Evolutionary conservation across 1,284 basidiomycete species (phyloP).

Genomic region (Athelia sp.): DNA sequence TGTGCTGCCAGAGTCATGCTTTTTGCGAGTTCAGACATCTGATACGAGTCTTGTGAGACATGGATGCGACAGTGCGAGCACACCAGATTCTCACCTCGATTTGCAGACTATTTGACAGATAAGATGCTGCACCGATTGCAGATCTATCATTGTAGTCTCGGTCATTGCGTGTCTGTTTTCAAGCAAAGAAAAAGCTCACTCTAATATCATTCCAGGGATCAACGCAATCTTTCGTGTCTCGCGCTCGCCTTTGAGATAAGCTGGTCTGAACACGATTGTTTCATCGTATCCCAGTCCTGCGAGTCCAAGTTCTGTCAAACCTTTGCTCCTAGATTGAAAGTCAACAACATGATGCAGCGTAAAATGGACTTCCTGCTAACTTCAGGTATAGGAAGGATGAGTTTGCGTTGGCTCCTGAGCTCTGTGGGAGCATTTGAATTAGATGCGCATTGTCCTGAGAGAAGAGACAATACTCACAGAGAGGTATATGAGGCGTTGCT

Average conservation of each 20-base stretch:
- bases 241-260: conserved; percentile 37
- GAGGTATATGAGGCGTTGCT: conserved; percentile 64
- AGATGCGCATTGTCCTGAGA: not conserved
- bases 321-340: conserved; percentile 52
- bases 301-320: conserved; percentile 66
- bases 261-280: conserved; percentile 66
- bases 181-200: conserved; percentile 27
- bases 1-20: conserved; percentile 36
- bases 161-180: not conserved
- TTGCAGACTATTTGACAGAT: conserved; percentile 27
- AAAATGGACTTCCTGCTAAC: conserved; percentile 22
- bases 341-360: not conserved
- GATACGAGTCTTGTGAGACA: not conserved
- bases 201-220: conserved; percentile 31
- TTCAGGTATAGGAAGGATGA: conserved; percentile 48
- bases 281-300: conserved; percentile 63
- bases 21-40: conserved; percentile 38
- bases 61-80: conserved; percentile 8
- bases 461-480: conserved; percentile 41
- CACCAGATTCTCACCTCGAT: conserved; percentile 38
- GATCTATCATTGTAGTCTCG: conserved; percentile 20
- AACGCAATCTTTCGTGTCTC: conserved; percentile 31
- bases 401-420: conserved; percentile 37
- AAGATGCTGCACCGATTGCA: conserved; percentile 32
- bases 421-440: conserved; percentile 30